These are phyloP conservation scores for Raphanus sativus DNA, from an alignment of 345 rosid species.

Conservation along the genomic window DNA sequence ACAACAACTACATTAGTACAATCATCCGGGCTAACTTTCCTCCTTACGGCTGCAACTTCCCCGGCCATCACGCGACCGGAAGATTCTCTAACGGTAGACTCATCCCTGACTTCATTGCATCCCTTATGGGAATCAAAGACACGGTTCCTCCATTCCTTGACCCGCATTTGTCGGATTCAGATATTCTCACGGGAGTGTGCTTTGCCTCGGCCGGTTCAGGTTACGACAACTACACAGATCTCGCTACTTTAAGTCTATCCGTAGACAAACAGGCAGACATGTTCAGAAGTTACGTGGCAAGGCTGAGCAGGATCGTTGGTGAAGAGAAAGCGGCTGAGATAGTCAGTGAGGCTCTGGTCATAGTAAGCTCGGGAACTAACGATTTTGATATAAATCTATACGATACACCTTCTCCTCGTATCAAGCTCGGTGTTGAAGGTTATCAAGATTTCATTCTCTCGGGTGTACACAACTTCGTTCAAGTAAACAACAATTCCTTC, in stretches of 20 bases:
- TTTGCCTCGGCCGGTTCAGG: conserved; percentile 42
- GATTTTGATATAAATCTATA: conserved; percentile 52
- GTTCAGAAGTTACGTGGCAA: conserved; percentile 42
- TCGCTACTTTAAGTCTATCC: conserved; percentile 35
- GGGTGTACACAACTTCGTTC: conserved; percentile 29
- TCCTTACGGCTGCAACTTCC: conserved; percentile 40
- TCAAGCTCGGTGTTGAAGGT: conserved; percentile 35
- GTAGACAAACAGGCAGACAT: conserved; percentile 44
- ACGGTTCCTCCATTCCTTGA: conserved; percentile 37
- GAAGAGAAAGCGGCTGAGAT: conserved; percentile 42
- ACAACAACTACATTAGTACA: conserved; percentile 35
- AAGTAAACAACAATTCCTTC: conserved; percentile 39
- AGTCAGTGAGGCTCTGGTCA: conserved; percentile 42
- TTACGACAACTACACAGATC: conserved; percentile 27
- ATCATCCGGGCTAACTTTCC: conserved; percentile 23
- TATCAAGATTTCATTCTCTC: conserved; percentile 54
- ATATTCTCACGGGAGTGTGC: conserved; percentile 33
- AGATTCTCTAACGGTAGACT: conserved; percentile 42
- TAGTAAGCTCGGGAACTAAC: conserved; percentile 65
- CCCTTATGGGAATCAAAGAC: conserved; percentile 37
- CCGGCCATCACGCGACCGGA: conserved; percentile 36
- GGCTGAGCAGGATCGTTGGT: conserved; percentile 41
- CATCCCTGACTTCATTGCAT: conserved; percentile 31
- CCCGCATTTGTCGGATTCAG: conserved; percentile 23
- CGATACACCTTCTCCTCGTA: conserved; percentile 42